phyloP scores from a whole-genome alignment of 2,329 filamentous ascomycete species.

The Botrytis galanthina region DNA sequence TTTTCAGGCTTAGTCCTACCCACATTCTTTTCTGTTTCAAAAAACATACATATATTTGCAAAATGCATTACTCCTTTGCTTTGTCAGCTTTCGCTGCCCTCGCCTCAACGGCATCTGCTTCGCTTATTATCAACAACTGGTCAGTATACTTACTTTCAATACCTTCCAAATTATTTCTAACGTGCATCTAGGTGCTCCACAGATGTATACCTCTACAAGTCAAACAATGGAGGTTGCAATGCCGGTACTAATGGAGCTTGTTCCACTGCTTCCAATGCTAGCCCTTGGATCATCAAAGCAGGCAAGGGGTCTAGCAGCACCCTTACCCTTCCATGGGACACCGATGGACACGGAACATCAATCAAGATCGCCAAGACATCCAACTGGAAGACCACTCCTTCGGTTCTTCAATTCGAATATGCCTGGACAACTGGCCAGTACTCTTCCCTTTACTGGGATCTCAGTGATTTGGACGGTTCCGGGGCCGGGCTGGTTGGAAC shows the following conservation, averaged over 20 bases:
- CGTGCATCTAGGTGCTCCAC: constrained; percentile 1
- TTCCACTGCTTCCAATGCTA: constrained; percentile 3
- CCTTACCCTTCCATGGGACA: constrained; percentile 13
- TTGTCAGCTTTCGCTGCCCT: constrained; percentile 18
- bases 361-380: constrained; percentile 19
- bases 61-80: constrained; percentile 16
- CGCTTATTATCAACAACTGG: constrained; percentile 20
- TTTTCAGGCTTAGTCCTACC: constrained; percentile 14
- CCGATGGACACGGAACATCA: constrained; percentile 12
- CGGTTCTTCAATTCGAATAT: constrained; percentile 21
- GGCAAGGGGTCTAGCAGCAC: constrained; percentile 14
- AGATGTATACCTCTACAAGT: constrained; percentile 17
- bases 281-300: constrained; percentile 17
- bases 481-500: constrained; percentile 18
- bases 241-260: constrained; percentile 14
- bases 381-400: constrained; percentile 14
- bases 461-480: constrained; percentile 19
- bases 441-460: constrained; percentile 20
- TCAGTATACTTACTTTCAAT: background rate
- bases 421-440: constrained; percentile 14
- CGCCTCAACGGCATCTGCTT: constrained; percentile 18
- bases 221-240: constrained; percentile 14
- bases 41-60: background rate
- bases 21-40: constrained; percentile 14
- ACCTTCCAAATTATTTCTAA: background rate